Conservation (phyloP, 108 stramenopile species). For the Skeletonema marinoi region DNA sequence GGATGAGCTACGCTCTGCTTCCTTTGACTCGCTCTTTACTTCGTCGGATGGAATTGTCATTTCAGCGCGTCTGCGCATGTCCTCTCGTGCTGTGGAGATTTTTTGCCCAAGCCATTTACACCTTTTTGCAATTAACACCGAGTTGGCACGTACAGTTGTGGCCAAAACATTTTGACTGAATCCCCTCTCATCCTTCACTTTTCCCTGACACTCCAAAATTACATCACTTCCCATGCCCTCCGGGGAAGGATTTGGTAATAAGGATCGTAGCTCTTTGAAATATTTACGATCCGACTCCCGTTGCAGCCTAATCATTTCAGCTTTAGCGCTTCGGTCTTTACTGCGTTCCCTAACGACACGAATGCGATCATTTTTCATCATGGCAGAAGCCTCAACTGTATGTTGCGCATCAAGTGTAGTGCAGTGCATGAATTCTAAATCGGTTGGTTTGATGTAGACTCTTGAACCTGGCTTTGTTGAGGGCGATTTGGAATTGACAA, state of each 20-base stretch:
- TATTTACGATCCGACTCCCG: constrained; percentile 72
- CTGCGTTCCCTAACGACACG: constrained; percentile 52
- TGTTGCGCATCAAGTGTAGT: constrained; percentile 52
- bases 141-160: constrained; percentile 63
- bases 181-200: constrained; percentile 68
- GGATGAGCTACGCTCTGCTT: constrained; percentile 12
- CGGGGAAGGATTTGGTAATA: constrained; percentile 51
- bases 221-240: constrained; percentile 53
- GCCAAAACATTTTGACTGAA: constrained; percentile 67
- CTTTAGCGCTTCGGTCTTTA: constrained; percentile 38
- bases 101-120: constrained; percentile 71
- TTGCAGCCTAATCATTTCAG: constrained; percentile 53
- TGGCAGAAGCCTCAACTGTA: constrained; percentile 72
- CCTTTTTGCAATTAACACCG: constrained; percentile 59
- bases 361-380: constrained; percentile 89
- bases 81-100: constrained; percentile 55
- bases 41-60: constrained; percentile 35
- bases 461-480: background rate
- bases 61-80: constrained; percentile 28
- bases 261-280: constrained; percentile 57
- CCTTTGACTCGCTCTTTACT: constrained; percentile 26
- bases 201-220: constrained; percentile 75
- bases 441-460: constrained; percentile 20
- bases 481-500: constrained; percentile 56
- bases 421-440: constrained; percentile 80